Percentiles rank a stretch among this genome's conserved stretches.
Evolutionary conservation across 495 filamentous ascomycete species (phyloP).

Genomic region (Talaromyces thailandensis): DNA sequence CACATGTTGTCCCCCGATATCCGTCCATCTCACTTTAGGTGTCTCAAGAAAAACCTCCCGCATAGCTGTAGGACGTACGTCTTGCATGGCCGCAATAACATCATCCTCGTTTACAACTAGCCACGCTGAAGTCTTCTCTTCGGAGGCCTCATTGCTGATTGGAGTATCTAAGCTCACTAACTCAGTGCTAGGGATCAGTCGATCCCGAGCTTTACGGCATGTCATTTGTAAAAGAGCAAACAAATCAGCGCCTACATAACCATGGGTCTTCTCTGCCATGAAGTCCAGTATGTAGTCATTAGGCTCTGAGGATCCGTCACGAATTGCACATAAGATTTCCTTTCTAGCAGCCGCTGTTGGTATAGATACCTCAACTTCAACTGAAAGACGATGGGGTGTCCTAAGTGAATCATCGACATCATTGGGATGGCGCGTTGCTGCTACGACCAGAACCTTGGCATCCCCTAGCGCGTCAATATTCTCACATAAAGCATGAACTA

Average conservation of each 20-base stretch:
- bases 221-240: constrained; percentile 39
- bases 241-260: constrained; percentile 60
- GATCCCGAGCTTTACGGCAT: constrained; percentile 32
- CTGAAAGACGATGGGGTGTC: constrained; percentile 54
- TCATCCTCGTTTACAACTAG: constrained; percentile 37
- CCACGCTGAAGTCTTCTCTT: neutral
- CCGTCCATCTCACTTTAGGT: constrained; percentile 76
- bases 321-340: constrained; percentile 57
- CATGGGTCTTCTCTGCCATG: constrained; percentile 54
- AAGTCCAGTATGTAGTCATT: constrained; percentile 28
- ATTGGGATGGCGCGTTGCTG: constrained; percentile 61
- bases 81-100: constrained; percentile 43
- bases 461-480: constrained; percentile 34
- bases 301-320: constrained; percentile 22
- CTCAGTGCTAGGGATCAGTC: constrained; percentile 14
- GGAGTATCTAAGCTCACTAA: neutral
- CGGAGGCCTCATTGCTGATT: neutral
- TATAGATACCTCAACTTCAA: constrained; percentile 71
- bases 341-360: constrained; percentile 63
- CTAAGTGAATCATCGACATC: constrained; percentile 68
- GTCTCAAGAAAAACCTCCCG: constrained; percentile 81
- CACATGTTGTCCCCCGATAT: constrained; percentile 81
- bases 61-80: constrained; percentile 75
- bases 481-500: constrained; percentile 32
- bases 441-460: constrained; percentile 56